Conservation (phyloP, 2,329 filamentous ascomycete genomes). For the Exutisphaerella laricina region DNA sequence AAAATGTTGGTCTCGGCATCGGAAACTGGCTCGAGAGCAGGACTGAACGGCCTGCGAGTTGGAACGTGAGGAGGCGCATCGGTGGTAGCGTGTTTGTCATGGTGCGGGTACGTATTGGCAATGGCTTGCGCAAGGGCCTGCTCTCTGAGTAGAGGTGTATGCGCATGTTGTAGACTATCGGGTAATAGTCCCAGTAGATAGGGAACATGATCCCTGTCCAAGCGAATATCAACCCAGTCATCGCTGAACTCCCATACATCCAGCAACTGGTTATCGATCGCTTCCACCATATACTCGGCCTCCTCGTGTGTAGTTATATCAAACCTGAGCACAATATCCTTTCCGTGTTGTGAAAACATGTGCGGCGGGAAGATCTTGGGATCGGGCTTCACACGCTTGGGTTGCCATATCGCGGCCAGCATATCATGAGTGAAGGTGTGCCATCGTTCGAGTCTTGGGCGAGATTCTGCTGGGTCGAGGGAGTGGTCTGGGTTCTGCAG, state of each 20-base stretch:
- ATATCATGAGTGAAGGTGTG: conserved; percentile 11
- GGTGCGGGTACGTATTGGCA: conserved; percentile 59
- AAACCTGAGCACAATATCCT: conserved; percentile 86
- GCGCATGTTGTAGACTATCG: conserved; percentile 61
- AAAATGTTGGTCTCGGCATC: conserved; percentile 59
- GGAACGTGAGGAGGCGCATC: conserved; percentile 9
- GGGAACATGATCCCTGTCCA: conserved; percentile 71
- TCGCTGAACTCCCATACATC: conserved; percentile 86
- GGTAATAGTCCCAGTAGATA: conserved; percentile 75
- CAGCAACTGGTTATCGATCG: conserved; percentile 68
- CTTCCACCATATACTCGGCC: conserved; percentile 64
- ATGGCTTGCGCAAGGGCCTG: conserved; percentile 64
- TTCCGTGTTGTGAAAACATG: conserved; percentile 53
- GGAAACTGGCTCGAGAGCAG: conserved; percentile 21
- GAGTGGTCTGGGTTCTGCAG: conserved; percentile 6
- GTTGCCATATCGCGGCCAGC: conserved; percentile 12
- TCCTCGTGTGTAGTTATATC: conserved; percentile 66
- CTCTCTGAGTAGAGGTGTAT: conserved; percentile 73
- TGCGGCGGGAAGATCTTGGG: conserved; percentile 18
- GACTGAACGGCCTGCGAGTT: conserved; percentile 21
- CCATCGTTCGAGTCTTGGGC: too few relatives aligned
- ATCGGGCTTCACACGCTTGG: neutral
- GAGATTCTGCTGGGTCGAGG: conserved; percentile 11
- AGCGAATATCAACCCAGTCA: conserved; percentile 76
- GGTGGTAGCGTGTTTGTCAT: conserved; percentile 9